Evolutionary conservation across 139 green algal species (phyloP).

Genomic region (Edaphochlamys debaryana): DNA sequence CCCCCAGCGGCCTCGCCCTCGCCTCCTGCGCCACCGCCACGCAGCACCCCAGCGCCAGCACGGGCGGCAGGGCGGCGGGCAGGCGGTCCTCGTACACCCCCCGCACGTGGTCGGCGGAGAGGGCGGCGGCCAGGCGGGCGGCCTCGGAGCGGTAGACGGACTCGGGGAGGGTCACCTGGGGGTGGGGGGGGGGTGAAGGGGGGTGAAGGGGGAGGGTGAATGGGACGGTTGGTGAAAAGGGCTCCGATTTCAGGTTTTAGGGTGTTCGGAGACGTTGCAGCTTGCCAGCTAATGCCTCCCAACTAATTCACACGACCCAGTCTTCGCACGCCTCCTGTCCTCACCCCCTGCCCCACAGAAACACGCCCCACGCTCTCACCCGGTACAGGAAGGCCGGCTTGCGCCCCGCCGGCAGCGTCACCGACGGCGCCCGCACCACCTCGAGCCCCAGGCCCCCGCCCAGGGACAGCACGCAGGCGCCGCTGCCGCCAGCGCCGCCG

Average conservation of each 20-base stretch:
- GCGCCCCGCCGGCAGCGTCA: slow-evolving; percentile 65
- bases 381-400: slow-evolving; percentile 67
- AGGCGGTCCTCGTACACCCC: slow-evolving; percentile 86
- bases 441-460: slow-evolving; percentile 58
- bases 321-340: no score
- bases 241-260: no score
- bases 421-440: neutral
- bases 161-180: slow-evolving; percentile 77
- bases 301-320: no score
- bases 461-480: slow-evolving; percentile 32
- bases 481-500: neutral
- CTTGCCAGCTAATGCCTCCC: no score
- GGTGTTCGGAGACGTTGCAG: no score
- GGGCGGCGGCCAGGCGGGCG: slow-evolving; percentile 55
- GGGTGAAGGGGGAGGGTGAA: neutral
- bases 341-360: no score
- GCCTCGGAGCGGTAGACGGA: slow-evolving; percentile 58
- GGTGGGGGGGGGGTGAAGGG: neutral
- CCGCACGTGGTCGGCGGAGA: slow-evolving; percentile 59
- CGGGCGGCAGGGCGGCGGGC: slow-evolving; percentile 68
- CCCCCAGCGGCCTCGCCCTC: slow-evolving; percentile 52
- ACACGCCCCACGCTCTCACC: slow-evolving; percentile 39
- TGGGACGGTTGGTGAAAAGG: no score
- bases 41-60: slow-evolving; percentile 83
- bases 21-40: slow-evolving; percentile 61